These are phyloP conservation scores for Aspergillus aculeatus DNA, from an alignment of 2,329 filamentous ascomycete genomes.

Conservation along the genomic window DNA sequence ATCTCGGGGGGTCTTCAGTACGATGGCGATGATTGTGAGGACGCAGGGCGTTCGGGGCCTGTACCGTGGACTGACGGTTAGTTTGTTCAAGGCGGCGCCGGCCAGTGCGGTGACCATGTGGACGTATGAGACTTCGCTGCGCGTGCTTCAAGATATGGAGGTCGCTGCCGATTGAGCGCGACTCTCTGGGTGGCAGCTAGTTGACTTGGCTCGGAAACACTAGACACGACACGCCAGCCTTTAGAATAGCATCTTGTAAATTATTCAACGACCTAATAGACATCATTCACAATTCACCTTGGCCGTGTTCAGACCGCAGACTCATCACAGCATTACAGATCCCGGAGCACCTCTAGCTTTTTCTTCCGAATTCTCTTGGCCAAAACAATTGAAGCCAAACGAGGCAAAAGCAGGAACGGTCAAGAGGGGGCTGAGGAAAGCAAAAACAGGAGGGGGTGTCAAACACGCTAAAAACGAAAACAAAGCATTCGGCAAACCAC, in stretches of 20 bases:
- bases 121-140: conserved; percentile 81
- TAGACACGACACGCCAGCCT: neutral
- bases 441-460: conserved; percentile 28
- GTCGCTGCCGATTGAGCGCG: conserved; percentile 15
- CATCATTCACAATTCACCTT: neutral
- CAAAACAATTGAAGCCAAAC: conserved; percentile 9
- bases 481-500: conserved; percentile 18
- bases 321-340: neutral
- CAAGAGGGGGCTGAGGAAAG: conserved; percentile 20
- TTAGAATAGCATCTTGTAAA: conserved; percentile 8
- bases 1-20: conserved; percentile 67
- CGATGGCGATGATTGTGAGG: conserved; percentile 65
- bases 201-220: neutral
- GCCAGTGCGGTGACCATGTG: conserved; percentile 89
- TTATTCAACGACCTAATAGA: conserved; percentile 2
- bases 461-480: conserved; percentile 16
- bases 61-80: conserved; percentile 85
- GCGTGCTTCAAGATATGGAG: conserved; percentile 51
- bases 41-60: conserved; percentile 76
- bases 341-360: conserved; percentile 3
- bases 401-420: conserved; percentile 1
- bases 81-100: conserved; percentile 90
- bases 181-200: neutral
- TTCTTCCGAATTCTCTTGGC: conserved; percentile 9
- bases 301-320: neutral